Evolutionary conservation across 805 yeast genomes (phyloP).

Genomic region (Danielia reshetovae): DNA sequence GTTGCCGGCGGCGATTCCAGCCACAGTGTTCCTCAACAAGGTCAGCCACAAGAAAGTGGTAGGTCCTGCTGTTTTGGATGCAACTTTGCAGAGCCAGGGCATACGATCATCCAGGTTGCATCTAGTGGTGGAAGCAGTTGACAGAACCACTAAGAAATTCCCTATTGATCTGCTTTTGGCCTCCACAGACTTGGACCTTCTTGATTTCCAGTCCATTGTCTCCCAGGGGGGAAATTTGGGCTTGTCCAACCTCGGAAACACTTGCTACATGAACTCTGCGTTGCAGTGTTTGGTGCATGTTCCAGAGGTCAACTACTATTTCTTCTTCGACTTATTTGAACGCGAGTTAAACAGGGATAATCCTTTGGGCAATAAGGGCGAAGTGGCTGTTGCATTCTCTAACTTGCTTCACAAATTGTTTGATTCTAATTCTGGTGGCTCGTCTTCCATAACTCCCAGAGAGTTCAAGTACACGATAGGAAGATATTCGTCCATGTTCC

Average conservation of each 20-base stretch:
- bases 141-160: slow-evolving; percentile 15
- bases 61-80: slow-evolving; percentile 17
- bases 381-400: slow-evolving; percentile 75
- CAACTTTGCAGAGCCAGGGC: slow-evolving; percentile 29
- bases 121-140: slow-evolving; percentile 26
- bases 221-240: slow-evolving; percentile 48
- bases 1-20: slow-evolving; percentile 21
- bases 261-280: slow-evolving; percentile 95
- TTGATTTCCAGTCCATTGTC: slow-evolving; percentile 11
- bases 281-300: slow-evolving; percentile 84
- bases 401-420: slow-evolving; percentile 59
- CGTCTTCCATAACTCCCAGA: slow-evolving; percentile 50
- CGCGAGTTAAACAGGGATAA: slow-evolving; percentile 69
- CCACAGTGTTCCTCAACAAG: slow-evolving; percentile 26
- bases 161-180: slow-evolving; percentile 20
- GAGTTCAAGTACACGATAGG: slow-evolving; percentile 80
- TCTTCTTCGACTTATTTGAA: slow-evolving; percentile 55
- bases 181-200: slow-evolving; percentile 3
- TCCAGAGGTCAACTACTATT: slow-evolving; percentile 78
- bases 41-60: slow-evolving; percentile 28
- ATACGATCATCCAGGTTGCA: slow-evolving; percentile 22
- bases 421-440: slow-evolving; percentile 18
- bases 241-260: slow-evolving; percentile 74
- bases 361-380: slow-evolving; percentile 84
- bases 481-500: slow-evolving; percentile 69